Evolutionary conservation across 768 basidiomycete genomes (phyloP).

Genomic region (Phylloporus rhodoxanthus): DNA sequence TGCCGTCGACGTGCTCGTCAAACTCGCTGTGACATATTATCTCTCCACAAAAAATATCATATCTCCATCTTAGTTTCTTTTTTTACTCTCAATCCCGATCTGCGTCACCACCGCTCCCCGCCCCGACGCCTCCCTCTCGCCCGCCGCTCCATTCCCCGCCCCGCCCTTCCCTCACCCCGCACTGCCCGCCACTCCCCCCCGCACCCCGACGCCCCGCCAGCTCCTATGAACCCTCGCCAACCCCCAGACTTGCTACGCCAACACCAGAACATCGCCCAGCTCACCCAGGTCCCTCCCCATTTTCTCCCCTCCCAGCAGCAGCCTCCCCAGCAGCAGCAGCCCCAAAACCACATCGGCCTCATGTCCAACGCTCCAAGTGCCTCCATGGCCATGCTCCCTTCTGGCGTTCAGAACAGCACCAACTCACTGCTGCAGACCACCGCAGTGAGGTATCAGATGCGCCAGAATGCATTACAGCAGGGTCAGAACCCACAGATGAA

Average conservation of each 20-base stretch:
- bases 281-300: constrained; percentile 35
- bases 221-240: constrained; percentile 45
- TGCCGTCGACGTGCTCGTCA: constrained; percentile 29
- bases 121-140: constrained; percentile 5
- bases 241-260: constrained; percentile 40
- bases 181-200: constrained; percentile 1
- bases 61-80: constrained; percentile 22
- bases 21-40: constrained; percentile 22
- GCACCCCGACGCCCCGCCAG: not conserved
- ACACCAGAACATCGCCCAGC: constrained; percentile 37
- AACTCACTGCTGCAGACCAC: constrained; percentile 19
- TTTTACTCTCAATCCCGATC: constrained; percentile 10
- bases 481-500: constrained; percentile 34
- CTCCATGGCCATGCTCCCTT: constrained; percentile 36
- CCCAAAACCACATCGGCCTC: constrained; percentile 32
- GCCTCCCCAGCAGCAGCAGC: constrained; percentile 31
- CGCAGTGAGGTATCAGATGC: constrained; percentile 29
- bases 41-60: constrained; percentile 26
- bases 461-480: constrained; percentile 35
- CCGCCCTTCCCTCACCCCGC: not conserved
- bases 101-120: constrained; percentile 11
- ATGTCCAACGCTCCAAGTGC: constrained; percentile 32
- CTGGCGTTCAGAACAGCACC: constrained; percentile 24
- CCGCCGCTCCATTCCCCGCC: not conserved
- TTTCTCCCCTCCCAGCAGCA: constrained; percentile 37